These are phyloP conservation scores for Solanum neorickii DNA, from an alignment of 257 asterid genomes.

Conservation along the genomic window DNA sequence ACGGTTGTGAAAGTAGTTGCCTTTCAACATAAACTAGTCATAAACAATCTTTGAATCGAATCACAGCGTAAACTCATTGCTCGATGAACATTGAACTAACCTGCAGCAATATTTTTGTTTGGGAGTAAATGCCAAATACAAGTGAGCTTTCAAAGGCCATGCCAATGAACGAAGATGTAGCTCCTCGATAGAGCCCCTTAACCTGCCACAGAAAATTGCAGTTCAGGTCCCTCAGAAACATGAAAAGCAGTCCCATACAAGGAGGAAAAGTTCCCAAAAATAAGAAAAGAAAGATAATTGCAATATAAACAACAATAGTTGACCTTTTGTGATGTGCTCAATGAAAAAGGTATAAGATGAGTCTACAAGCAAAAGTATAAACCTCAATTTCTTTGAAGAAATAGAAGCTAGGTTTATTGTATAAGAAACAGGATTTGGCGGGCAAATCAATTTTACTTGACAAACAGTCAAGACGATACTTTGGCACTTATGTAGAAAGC, in stretches of 20 bases:
- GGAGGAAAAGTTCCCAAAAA: not conserved
- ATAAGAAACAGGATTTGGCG: not conserved
- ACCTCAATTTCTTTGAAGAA: not conserved
- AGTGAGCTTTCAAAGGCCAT: conserved; percentile 97
- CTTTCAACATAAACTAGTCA: not conserved
- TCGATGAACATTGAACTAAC: conserved; percentile 15
- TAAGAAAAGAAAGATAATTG: not conserved
- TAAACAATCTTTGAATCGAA: not conserved
- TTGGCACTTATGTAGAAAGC: not conserved
- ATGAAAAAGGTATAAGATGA: not conserved
- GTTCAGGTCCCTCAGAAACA: not conserved
- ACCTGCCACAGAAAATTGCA: conserved; percentile 35
- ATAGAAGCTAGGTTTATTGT: not conserved
- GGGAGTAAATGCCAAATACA: conserved; percentile 88
- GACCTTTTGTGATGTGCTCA: not conserved
- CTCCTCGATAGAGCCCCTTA: conserved; percentile 92
- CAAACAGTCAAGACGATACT: not conserved
- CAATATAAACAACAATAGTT: not conserved
- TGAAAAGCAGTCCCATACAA: not conserved
- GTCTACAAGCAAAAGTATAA: not conserved
- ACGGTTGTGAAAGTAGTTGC: not conserved
- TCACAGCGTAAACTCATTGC: not conserved
- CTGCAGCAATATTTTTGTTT: conserved; percentile 72
- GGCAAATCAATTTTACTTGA: not conserved
- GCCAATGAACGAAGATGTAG: conserved; percentile 87